These are phyloP conservation scores for Neopestalotiopsis rosae DNA, from an alignment of 2,329 filamentous ascomycete species.

Conservation along the genomic window DNA sequence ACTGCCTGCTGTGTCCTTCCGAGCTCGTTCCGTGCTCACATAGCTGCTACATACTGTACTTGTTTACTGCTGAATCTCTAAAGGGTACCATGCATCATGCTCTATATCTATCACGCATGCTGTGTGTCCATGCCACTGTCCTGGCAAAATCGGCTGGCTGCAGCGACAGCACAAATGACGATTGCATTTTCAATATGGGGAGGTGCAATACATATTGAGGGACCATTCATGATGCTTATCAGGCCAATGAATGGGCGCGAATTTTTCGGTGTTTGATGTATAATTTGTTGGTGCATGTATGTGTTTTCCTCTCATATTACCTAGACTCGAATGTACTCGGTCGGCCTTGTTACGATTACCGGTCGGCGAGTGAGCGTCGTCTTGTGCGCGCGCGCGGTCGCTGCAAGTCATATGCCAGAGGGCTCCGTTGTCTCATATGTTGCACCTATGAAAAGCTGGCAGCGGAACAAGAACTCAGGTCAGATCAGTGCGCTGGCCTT, in stretches of 20 bases:
- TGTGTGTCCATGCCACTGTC: constrained; percentile 4
- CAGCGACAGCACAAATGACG: constrained; percentile 13
- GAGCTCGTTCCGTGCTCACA: neutral
- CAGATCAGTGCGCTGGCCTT: constrained; percentile 14
- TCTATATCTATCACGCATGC: neutral
- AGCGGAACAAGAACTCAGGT: neutral
- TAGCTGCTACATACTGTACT: neutral
- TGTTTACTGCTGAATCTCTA: neutral
- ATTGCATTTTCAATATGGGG: neutral
- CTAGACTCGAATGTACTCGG: neutral
- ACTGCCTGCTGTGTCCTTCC: neutral
- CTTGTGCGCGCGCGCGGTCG: neutral
- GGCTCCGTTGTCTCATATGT: neutral
- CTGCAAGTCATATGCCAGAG: constrained; percentile 1
- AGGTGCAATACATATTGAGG: neutral
- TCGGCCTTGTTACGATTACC: neutral
- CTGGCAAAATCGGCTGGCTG: constrained; percentile 9
- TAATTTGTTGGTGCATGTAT: neutral
- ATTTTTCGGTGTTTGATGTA: neutral
- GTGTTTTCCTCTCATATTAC: neutral
- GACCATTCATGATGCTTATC: neutral
- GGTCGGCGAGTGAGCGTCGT: neutral
- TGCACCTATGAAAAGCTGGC: neutral
- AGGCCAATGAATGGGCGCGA: neutral
- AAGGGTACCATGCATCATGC: neutral